Conservation (phyloP, 1,284 basidiomycete species). For the Stereum hirsutum region DNA sequence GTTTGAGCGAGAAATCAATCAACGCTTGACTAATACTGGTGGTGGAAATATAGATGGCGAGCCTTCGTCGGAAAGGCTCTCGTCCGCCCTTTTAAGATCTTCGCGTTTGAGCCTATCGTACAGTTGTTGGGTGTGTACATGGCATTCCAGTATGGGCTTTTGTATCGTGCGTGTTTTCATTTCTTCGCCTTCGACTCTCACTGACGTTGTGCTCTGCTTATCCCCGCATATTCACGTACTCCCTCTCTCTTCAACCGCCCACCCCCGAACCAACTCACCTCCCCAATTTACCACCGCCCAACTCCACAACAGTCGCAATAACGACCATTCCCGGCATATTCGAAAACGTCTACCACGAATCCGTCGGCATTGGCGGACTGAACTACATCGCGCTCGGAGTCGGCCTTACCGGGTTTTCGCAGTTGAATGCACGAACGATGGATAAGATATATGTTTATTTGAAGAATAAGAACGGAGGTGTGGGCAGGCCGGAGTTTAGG, state of each 20-base stretch:
- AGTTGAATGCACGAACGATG: constrained; percentile 41
- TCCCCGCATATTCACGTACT: too few species aligned
- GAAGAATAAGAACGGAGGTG: constrained; percentile 33
- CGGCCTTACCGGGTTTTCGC: constrained; percentile 36
- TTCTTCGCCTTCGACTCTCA: too few species aligned
- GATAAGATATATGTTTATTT: constrained; percentile 39
- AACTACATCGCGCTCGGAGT: constrained; percentile 49
- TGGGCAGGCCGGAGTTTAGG: constrained; percentile 45
- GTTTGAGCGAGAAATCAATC: constrained; percentile 25
- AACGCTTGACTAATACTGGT: constrained; percentile 10
- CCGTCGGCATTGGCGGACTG: constrained; percentile 38
- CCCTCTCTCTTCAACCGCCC: too few species aligned
- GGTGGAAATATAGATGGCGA: constrained; percentile 24
- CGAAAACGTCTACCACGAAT: constrained; percentile 32
- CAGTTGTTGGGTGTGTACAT: constrained; percentile 37
- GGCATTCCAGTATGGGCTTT: constrained; percentile 39
- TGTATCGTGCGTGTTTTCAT: constrained; percentile 37
- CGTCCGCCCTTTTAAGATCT: constrained; percentile 34
- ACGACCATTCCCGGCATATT: constrained; percentile 53
- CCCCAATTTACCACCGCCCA: too few species aligned
- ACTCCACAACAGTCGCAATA: constrained; percentile 30
- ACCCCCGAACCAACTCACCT: too few species aligned
- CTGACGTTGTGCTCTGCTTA: too few species aligned
- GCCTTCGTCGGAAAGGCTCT: constrained; percentile 27
- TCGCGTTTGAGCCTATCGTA: constrained; percentile 35